Conservation (phyloP, 345 rosid species). For the Gossypium bickii region DNA sequence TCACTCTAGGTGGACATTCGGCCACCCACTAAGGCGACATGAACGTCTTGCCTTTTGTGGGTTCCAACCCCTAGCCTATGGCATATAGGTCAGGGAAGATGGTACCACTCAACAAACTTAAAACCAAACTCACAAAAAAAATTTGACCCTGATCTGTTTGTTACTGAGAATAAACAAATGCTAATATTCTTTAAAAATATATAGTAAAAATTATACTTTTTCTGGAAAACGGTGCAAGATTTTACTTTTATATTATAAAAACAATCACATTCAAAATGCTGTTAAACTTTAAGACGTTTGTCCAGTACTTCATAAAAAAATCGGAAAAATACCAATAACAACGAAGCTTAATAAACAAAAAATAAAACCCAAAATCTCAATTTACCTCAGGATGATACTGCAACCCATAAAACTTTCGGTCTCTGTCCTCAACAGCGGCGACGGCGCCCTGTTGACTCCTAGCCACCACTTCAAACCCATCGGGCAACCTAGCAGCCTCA, state of each 20-base stretch:
- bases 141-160: background rate
- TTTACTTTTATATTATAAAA: background rate
- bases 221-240: background rate
- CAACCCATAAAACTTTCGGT: conserved; percentile 72
- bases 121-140: background rate
- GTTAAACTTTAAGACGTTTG: background rate
- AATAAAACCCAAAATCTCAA: background rate
- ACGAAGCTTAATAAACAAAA: background rate
- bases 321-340: background rate
- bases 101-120: background rate
- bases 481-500: conserved; percentile 65
- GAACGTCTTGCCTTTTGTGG: too few species aligned
- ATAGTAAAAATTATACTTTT: background rate
- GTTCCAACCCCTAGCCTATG: too few species aligned
- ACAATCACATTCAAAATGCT: background rate
- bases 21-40: too few species aligned
- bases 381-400: conserved; percentile 97
- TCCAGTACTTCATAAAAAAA: background rate
- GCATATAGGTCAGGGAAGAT: too few species aligned
- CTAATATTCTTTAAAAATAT: background rate
- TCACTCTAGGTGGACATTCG: too few species aligned
- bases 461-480: conserved; percentile 74
- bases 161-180: background rate
- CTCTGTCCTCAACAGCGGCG: conserved; percentile 67
- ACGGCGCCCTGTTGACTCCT: conserved; percentile 76